Evolutionary conservation across 2,329 filamentous ascomycete species (phyloP).

Genomic region (Gyromitra esculenta): DNA sequence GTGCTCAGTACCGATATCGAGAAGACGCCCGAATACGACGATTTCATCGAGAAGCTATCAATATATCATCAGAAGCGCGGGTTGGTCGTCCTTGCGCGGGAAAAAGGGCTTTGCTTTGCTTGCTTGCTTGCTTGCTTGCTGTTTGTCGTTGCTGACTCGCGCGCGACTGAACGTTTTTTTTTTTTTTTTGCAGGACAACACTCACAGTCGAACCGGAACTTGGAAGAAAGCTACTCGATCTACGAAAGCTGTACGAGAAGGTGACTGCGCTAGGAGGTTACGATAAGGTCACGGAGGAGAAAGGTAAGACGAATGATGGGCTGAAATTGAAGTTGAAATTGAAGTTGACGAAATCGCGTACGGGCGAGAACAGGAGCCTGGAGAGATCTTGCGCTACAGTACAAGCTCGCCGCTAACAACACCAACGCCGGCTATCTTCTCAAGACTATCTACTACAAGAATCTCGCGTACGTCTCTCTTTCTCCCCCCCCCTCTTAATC

Average conservation of each 20-base stretch:
- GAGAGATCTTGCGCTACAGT: conserved; percentile 79
- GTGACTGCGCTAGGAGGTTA: conserved; percentile 83
- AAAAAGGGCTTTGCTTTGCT: conserved; percentile 29
- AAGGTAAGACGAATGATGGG: conserved; percentile 60
- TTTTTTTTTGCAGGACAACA: conserved; percentile 65
- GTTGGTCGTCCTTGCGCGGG: conserved; percentile 60
- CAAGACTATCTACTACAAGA: conserved; percentile 90
- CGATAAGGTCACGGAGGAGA: conserved; percentile 82
- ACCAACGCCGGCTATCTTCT: conserved; percentile 83
- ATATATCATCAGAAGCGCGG: conserved; percentile 82
- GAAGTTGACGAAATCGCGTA: conserved; percentile 29
- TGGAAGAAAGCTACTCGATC: conserved; percentile 77
- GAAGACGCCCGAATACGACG: conserved; percentile 75
- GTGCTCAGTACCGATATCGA: conserved; percentile 64
- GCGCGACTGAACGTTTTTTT: conserved; percentile 24
- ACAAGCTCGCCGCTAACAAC: conserved; percentile 78
- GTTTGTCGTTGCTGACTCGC: conserved; percentile 31
- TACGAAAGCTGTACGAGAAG: conserved; percentile 79
- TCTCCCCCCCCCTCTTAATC: not conserved
- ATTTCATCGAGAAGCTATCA: conserved; percentile 78
- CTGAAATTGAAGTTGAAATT: conserved; percentile 15
- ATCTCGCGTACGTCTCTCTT: conserved; percentile 69
- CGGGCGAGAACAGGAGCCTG: conserved; percentile 70
- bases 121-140: no score
- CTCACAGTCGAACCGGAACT: conserved; percentile 85